phyloP scores from a whole-genome alignment of 164 flowering plant species.

The Warburgia ugandensis region DNA sequence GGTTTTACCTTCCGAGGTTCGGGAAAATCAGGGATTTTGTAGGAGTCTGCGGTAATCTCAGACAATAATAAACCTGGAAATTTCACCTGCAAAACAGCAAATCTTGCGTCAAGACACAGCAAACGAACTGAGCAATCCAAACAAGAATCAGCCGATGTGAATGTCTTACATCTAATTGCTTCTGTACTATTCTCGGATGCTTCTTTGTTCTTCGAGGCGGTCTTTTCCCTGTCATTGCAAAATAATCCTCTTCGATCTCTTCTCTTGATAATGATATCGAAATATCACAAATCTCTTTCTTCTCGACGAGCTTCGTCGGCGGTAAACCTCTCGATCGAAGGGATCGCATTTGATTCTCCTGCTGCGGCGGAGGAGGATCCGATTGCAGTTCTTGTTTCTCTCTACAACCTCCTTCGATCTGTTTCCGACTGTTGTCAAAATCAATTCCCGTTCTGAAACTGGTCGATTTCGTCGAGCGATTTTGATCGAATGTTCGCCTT shows the following conservation, averaged over 20 bases:
- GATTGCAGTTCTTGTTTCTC: not conserved
- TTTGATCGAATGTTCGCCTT: too few species aligned
- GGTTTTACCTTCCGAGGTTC: not conserved
- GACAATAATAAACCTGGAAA: conserved; percentile 6
- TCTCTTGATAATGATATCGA: conserved; percentile 23
- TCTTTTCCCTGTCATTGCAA: conserved; percentile 30
- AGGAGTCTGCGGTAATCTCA: not conserved
- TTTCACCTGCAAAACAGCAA: not conserved
- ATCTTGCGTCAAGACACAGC: not conserved
- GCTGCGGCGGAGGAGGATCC: not conserved
- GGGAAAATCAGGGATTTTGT: conserved; percentile 1
- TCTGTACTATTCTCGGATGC: conserved; percentile 35
- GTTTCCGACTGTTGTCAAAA: too few species aligned
- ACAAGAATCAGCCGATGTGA: not conserved
- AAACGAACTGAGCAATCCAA: not conserved
- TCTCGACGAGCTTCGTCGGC: not conserved
- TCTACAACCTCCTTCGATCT: too few species aligned
- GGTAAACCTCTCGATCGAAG: not conserved
- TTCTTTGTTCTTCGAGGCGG: conserved; percentile 59
- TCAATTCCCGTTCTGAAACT: too few species aligned
- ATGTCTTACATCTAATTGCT: conserved; percentile 41
- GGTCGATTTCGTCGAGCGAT: too few species aligned
- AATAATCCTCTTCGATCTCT: conserved; percentile 65
- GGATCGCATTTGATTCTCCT: conserved; percentile 1
- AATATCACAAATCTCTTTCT: conserved; percentile 4